These are phyloP conservation scores for Aspergillus latus DNA, from an alignment of 2,329 filamentous ascomycete genomes.

Conservation along the genomic window DNA sequence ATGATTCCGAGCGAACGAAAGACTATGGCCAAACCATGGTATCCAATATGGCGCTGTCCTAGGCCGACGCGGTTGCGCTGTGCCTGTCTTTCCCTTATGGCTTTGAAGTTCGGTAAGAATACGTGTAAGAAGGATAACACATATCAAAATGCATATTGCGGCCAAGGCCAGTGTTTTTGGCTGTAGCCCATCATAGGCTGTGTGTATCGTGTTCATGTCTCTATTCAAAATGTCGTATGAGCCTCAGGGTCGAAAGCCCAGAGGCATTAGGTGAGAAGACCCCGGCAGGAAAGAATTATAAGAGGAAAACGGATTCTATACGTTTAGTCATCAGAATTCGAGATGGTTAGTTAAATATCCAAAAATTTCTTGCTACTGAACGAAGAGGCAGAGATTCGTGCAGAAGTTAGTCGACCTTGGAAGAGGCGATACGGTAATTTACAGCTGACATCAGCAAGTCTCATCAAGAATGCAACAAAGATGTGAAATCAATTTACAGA, in stretches of 20 bases:
- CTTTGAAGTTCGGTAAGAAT: conserved; percentile 39
- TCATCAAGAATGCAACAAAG: background rate
- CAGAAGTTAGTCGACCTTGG: background rate
- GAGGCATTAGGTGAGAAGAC: background rate
- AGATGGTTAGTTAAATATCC: background rate
- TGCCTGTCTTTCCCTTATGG: conserved; percentile 21
- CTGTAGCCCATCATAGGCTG: conserved; percentile 21
- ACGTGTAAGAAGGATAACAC: conserved; percentile 29
- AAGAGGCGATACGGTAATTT: background rate
- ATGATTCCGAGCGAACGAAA: conserved; percentile 49
- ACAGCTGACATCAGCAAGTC: conserved; percentile 8
- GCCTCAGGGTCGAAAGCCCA: background rate
- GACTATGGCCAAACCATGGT: conserved; percentile 57
- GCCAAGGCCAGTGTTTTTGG: conserved; percentile 30
- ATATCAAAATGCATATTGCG: conserved; percentile 28
- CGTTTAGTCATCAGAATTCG: background rate
- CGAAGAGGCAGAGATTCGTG: background rate
- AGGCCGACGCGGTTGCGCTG: conserved; percentile 38
- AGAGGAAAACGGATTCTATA: background rate
- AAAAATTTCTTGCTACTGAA: background rate
- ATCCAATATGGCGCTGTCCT: conserved; percentile 60
- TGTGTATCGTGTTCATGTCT: conserved; percentile 19
- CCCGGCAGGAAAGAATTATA: background rate
- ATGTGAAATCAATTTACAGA: background rate
- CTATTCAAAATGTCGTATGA: background rate